phyloP scores from a whole-genome alignment of 441 rosid genomes.

The Viola pubescens region DNA sequence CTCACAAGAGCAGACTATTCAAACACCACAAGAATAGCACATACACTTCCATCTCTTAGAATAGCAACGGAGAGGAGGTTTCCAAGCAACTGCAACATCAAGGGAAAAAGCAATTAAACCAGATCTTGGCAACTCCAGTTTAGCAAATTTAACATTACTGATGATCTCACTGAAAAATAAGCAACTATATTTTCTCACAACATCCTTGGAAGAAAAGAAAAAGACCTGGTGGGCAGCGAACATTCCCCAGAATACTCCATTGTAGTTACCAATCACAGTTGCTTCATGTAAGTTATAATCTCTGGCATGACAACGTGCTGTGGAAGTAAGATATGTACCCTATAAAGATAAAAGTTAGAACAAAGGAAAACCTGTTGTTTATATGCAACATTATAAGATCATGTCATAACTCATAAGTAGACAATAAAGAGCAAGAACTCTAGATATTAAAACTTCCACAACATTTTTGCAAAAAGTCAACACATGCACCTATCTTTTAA shows the following conservation, averaged over 20 bases:
- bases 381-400: too few species aligned
- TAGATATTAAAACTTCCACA: too few species aligned
- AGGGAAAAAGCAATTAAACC: conserved; percentile 2
- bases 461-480: too few species aligned
- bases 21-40: conserved; percentile 13
- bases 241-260: conserved; percentile 91
- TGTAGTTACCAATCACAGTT: conserved; percentile 67
- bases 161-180: conserved; percentile 1
- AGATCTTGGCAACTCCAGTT: conserved; percentile 8
- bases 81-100: conserved; percentile 62
- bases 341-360: conserved; percentile 16
- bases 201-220: conserved; percentile 4
- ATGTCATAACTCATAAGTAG: too few species aligned
- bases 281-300: conserved; percentile 57
- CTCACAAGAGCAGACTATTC: neutral
- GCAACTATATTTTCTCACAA: conserved; percentile 5
- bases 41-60: conserved; percentile 52
- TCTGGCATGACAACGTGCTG: conserved; percentile 69
- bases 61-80: conserved; percentile 79
- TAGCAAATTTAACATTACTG: conserved; percentile 1
- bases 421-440: too few species aligned
- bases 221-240: conserved; percentile 84
- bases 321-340: conserved; percentile 90
- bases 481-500: too few species aligned
- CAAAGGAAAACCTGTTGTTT: too few species aligned